These are phyloP conservation scores for Fusarium sulawesiense DNA, from an alignment of 2,329 filamentous ascomycete genomes.

Conservation along the genomic window DNA sequence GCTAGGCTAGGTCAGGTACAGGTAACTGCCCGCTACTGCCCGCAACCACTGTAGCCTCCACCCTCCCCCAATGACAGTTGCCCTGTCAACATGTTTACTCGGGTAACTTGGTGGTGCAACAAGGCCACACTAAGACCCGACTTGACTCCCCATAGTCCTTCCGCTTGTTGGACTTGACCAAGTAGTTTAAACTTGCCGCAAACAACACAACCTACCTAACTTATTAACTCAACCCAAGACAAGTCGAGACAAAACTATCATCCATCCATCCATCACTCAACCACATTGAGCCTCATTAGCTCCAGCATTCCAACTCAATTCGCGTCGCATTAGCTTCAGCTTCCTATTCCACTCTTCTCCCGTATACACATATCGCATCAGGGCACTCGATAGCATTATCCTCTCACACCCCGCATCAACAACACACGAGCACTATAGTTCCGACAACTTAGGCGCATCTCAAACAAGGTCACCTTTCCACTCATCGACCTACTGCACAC, in stretches of 20 bases:
- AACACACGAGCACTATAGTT: constrained; percentile 15
- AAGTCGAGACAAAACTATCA: constrained; percentile 5
- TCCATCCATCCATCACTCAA: constrained; percentile 6
- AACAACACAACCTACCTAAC: constrained; percentile 22
- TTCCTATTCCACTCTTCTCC: constrained; percentile 14
- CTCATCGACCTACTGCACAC: neutral
- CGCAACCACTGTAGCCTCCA: constrained; percentile 2
- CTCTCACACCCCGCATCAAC: constrained; percentile 37
- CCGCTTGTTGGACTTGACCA: constrained; percentile 25
- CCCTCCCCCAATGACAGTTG: constrained; percentile 44
- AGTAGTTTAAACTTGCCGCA: constrained; percentile 34
- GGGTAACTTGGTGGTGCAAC: constrained; percentile 46
- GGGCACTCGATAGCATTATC: constrained; percentile 14
- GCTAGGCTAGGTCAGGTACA: neutral
- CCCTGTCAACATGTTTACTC: constrained; percentile 52
- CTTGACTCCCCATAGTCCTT: constrained; percentile 41
- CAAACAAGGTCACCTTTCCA: constrained; percentile 3
- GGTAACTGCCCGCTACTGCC: neutral
- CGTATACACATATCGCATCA: constrained; percentile 31
- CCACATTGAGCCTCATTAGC: constrained; percentile 13
- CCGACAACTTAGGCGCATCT: constrained; percentile 9
- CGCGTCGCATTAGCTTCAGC: neutral
- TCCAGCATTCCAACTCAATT: constrained; percentile 18
- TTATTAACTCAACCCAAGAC: constrained; percentile 16
- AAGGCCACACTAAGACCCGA: constrained; percentile 42